phyloP scores from a whole-genome alignment of 1,139 yeast genomes.

The Lodderomyces parapsilosis region DNA sequence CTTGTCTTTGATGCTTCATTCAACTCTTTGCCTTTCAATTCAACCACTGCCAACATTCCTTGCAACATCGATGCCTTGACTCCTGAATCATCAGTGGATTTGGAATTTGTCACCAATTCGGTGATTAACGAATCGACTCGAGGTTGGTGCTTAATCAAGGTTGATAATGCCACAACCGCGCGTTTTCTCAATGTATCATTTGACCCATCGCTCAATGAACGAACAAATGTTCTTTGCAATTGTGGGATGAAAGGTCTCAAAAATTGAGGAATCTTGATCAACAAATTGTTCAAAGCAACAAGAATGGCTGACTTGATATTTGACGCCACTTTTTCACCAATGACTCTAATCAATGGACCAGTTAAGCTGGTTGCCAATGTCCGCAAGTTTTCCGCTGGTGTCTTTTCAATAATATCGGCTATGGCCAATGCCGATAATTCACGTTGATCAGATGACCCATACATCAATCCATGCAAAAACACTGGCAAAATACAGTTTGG shows the following conservation, averaged over 20 bases:
- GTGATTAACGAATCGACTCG: constrained; percentile 90
- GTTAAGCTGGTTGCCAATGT: constrained; percentile 92
- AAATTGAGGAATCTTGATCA: constrained; percentile 83
- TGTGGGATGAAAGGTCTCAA: constrained; percentile 96
- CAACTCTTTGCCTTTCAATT: constrained; percentile 75
- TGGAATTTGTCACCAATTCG: constrained; percentile 78
- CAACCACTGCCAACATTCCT: constrained; percentile 82
- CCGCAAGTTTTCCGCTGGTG: constrained; percentile 77
- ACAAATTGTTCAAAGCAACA: constrained; percentile 74
- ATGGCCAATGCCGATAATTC: constrained; percentile 87
- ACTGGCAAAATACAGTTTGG: constrained; percentile 87
- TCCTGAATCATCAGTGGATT: constrained; percentile 53
- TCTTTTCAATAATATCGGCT: constrained; percentile 82
- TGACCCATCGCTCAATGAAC: constrained; percentile 76
- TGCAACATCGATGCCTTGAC: constrained; percentile 83
- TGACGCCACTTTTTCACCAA: constrained; percentile 90
- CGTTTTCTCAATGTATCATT: constrained; percentile 74
- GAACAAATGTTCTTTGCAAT: constrained; percentile 93
- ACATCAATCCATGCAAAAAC: constrained; percentile 93
- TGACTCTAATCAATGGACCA: constrained; percentile 96
- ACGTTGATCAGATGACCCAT: constrained; percentile 81
- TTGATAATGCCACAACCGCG: constrained; percentile 90
- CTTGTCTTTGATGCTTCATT: constrained; percentile 69
- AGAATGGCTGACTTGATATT: constrained; percentile 92
- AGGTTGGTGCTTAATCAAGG: constrained; percentile 85